phyloP scores from a whole-genome alignment of 2,329 filamentous ascomycete species.

The Talaromyces sp. region DNA sequence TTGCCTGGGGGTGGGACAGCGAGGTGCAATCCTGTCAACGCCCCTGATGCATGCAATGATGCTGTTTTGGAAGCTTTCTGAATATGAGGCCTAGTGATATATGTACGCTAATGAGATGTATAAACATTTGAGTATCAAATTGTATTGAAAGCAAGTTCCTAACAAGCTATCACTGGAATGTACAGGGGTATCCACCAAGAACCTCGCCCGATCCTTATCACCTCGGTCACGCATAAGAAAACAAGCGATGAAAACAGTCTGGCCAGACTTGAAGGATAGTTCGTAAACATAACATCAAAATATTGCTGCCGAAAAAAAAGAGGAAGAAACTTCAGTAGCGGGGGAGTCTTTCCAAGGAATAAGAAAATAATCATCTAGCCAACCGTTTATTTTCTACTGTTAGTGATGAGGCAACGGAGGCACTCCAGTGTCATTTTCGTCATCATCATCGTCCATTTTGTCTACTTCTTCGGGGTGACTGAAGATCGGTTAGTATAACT shows the following conservation, averaged over 20 bases:
- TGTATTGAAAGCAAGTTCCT: neutral
- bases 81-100: neutral
- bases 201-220: neutral
- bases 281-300: neutral
- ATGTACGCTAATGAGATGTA: neutral
- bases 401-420: constrained; percentile 15
- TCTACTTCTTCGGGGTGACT: constrained; percentile 62
- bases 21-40: constrained; percentile 12
- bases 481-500: constrained; percentile 1
- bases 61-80: constrained; percentile 3
- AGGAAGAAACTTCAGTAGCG: neutral
- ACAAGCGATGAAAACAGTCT: neutral
- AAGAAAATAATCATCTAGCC: neutral
- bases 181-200: constrained; percentile 12
- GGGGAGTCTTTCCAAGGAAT: neutral
- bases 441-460: constrained; percentile 49
- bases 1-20: constrained; percentile 4
- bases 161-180: constrained; percentile 1
- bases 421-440: constrained; percentile 19
- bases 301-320: neutral
- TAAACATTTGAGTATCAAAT: neutral
- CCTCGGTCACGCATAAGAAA: constrained; percentile 1
- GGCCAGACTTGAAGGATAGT: neutral
- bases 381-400: neutral
- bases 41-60: constrained; percentile 2